Evolutionary conservation across 1,284 basidiomycete species (phyloP).

Genomic region (Cutaneotrichosporon spelunceum): DNA sequence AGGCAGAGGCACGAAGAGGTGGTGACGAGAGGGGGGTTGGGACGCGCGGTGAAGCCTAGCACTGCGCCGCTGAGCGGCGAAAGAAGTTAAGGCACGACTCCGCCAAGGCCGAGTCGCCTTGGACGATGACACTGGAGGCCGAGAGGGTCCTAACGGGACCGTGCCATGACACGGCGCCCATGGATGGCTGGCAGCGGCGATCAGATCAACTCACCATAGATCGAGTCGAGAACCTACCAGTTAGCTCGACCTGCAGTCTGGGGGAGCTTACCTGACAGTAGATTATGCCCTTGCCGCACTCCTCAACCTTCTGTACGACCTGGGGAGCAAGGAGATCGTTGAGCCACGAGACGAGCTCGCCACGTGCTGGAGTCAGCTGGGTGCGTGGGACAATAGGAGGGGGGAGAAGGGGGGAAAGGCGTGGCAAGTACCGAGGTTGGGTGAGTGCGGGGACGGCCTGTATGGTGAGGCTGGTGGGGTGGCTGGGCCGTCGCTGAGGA

Average conservation of each 20-base stretch:
- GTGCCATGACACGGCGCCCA: background rate
- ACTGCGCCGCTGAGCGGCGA: background rate
- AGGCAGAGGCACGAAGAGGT: too few relatives aligned
- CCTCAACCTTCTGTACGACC: conserved; percentile 90
- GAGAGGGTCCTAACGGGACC: background rate
- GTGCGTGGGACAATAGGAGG: background rate
- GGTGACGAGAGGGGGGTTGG: background rate
- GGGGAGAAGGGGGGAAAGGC: background rate
- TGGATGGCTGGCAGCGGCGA: background rate
- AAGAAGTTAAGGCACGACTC: background rate
- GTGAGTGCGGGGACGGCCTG: conserved; percentile 1
- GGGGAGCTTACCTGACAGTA: conserved; percentile 67
- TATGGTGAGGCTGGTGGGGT: background rate
- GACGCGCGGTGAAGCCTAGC: background rate
- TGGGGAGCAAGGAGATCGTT: conserved; percentile 72
- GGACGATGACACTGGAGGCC: too few relatives aligned
- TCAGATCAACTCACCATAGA: conserved; percentile 64
- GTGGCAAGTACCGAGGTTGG: conserved; percentile 6
- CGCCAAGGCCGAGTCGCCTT: background rate
- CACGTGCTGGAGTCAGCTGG: conserved; percentile 54
- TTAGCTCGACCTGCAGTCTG: conserved; percentile 1
- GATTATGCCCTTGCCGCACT: conserved; percentile 84
- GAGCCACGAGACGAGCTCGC: conserved; percentile 87
- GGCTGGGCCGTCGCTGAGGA: background rate
- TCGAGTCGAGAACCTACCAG: conserved; percentile 74